Evolutionary conservation across 352 stramenopile genomes (phyloP), one percentile per base, ranked within the genome.

Genomic region (Pilasporangium apinafurcum): DNA sequence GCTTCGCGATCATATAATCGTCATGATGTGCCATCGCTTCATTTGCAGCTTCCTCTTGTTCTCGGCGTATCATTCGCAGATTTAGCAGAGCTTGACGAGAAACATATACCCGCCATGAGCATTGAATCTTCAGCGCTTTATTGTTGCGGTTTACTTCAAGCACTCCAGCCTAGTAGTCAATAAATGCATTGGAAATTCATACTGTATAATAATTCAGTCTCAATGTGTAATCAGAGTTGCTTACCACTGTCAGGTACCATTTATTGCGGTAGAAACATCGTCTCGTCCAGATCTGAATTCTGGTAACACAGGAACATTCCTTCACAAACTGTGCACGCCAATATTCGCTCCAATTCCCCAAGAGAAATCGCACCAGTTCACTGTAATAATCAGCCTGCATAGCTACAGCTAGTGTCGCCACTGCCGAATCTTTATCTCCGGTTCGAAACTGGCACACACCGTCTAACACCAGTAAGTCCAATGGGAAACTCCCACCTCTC

Each of bases 361-460:
- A 51, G 18, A 83, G 55, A 31, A 65, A 83, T n/a, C 74, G 59
- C 13, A 68, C 61, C 18, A 79, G 67, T 2, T 53, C 18, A 13
- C 57, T 66, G 48, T 59, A 69, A 22, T 79, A 82, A 20, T 84
- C 30, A 2, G 55, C 29, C 33, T 69, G 42, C 16, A 87, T 51
- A 0, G 59, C 74, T 37, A 64, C 51, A 2, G 48, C 29, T 2
- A 87, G 39, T 5, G 50, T 40, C 14, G 24, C 36, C 18, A 72
- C 50, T 3, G 74, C 71, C 2, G 52, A 43, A 7, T 59, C 42
- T 8, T 17, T 12, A 8, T 82, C 37, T 9, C 65, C 61, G 2
- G 59, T 54, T 13, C 77, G 72, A 49, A 73, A 45, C 9, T 56
- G 55, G 37, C 56, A 57, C 8, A 62, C 45, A 5, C 63, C 77